These are phyloP conservation scores for Geosmithia putterillii DNA, from an alignment of 2,329 filamentous ascomycete species.

Conservation along the genomic window DNA sequence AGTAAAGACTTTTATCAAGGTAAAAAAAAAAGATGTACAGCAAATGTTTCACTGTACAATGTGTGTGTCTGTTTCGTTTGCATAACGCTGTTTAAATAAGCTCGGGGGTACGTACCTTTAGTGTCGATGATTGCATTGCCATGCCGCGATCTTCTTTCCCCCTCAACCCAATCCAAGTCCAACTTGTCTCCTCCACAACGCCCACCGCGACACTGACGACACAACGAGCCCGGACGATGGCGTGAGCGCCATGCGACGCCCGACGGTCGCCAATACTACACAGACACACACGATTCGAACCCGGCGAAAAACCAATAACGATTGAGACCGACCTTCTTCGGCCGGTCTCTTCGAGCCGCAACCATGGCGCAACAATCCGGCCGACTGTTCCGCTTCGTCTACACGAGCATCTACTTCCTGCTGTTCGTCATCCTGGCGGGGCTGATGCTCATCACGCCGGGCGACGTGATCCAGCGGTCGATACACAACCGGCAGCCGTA, in stretches of 20 bases:
- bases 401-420: constrained; percentile 64
- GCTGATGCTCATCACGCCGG: constrained; percentile 69
- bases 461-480: constrained; percentile 70
- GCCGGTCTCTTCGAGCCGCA: too few species aligned
- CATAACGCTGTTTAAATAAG: neutral
- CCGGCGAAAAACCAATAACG: too few species aligned
- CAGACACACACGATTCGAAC: too few species aligned
- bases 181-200: neutral
- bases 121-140: neutral
- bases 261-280: too few species aligned
- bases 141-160: neutral
- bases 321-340: too few species aligned
- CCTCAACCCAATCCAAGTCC: neutral
- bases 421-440: constrained; percentile 61
- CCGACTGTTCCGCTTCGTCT: constrained; percentile 66
- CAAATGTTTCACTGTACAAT: neutral
- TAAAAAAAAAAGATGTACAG: neutral
- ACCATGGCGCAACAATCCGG: constrained; percentile 26
- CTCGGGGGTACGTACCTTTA: neutral
- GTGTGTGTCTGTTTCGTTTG: neutral
- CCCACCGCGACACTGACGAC: neutral
- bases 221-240: too few species aligned
- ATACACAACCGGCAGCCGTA: constrained; percentile 53
- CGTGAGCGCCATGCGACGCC: too few species aligned
- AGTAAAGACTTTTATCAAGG: neutral